These are phyloP conservation scores for Auricularia auricula-judae DNA, from an alignment of 768 basidiomycete species.

Conservation along the genomic window DNA sequence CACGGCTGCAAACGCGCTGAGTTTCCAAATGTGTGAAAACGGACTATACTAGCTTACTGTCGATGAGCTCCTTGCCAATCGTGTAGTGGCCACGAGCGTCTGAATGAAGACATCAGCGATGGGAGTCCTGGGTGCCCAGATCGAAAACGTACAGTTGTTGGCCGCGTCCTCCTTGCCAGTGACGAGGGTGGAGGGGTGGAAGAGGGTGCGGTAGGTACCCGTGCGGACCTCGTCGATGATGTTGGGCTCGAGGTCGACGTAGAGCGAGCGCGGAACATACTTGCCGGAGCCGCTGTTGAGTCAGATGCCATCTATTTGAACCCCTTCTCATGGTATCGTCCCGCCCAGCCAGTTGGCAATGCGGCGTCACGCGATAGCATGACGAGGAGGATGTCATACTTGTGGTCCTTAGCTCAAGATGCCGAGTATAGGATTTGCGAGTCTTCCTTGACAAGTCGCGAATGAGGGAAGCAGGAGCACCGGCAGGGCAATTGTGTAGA, in stretches of 20 bases:
- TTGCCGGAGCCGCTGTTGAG: slow-evolving; percentile 53
- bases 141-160: slow-evolving; percentile 72
- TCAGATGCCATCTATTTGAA: too few relatives aligned
- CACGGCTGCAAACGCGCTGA: slow-evolving; percentile 30
- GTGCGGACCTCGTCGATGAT: slow-evolving; percentile 96
- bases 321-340: too few relatives aligned
- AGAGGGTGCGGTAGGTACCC: slow-evolving; percentile 90
- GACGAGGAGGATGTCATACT: too few relatives aligned
- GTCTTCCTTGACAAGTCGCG: too few relatives aligned
- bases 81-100: slow-evolving; percentile 99
- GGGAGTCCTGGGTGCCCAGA: too few relatives aligned
- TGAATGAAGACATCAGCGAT: slow-evolving; percentile 18
- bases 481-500: too few relatives aligned
- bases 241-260: slow-evolving; percentile 94
- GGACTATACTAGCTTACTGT: slow-evolving; percentile 22
- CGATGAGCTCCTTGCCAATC: slow-evolving; percentile 96
- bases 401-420: too few relatives aligned
- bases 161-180: slow-evolving; percentile 99
- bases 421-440: too few relatives aligned
- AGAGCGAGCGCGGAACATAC: slow-evolving; percentile 94
- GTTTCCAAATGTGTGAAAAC: background rate
- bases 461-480: too few relatives aligned
- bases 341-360: too few relatives aligned
- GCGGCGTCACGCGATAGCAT: too few relatives aligned
- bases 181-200: slow-evolving; percentile 98